These are phyloP conservation scores for Zymoseptoria brevis DNA, from an alignment of 2,329 filamentous ascomycete species.

Conservation along the genomic window DNA sequence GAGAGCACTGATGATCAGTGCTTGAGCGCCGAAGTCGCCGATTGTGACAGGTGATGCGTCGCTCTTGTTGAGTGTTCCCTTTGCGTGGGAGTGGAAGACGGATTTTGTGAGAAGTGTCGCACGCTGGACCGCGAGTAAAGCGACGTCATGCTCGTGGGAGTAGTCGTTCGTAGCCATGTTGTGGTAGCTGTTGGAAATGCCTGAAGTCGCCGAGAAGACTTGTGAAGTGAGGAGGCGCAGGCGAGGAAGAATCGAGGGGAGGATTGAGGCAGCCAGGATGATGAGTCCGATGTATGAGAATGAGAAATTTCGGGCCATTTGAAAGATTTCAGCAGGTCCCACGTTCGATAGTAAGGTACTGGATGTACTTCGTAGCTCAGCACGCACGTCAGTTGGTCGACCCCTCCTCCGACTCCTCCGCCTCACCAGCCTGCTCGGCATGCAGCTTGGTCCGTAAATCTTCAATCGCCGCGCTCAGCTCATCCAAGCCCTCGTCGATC, in stretches of 20 bases:
- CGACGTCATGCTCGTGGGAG: constrained; percentile 70
- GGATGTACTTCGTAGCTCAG: background rate
- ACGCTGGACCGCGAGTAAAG: constrained; percentile 81
- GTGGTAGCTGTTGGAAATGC: constrained; percentile 5
- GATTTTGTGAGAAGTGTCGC: constrained; percentile 67
- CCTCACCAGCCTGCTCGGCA: too few relatives aligned
- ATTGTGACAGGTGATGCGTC: constrained; percentile 97
- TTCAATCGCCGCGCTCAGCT: too few relatives aligned
- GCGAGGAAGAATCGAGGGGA: constrained; percentile 35
- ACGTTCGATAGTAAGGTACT: background rate
- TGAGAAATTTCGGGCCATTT: background rate
- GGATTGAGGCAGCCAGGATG: constrained; percentile 37
- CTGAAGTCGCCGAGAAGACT: constrained; percentile 6
- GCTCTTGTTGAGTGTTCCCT: constrained; percentile 88
- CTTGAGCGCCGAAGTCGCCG: constrained; percentile 95
- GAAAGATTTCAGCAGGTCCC: background rate
- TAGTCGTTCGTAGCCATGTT: constrained; percentile 47
- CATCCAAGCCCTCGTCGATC: too few relatives aligned
- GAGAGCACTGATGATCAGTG: constrained; percentile 86
- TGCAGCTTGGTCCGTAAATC: too few relatives aligned
- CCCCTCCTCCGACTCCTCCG: too few relatives aligned
- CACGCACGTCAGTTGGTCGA: background rate
- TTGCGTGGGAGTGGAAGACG: constrained; percentile 80
- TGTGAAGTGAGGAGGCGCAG: constrained; percentile 34
- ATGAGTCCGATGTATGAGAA: constrained; percentile 17